These are phyloP conservation scores for Saccharomyces hybrid DNA, from an alignment of 1,139 yeast species.

Conservation along the genomic window DNA sequence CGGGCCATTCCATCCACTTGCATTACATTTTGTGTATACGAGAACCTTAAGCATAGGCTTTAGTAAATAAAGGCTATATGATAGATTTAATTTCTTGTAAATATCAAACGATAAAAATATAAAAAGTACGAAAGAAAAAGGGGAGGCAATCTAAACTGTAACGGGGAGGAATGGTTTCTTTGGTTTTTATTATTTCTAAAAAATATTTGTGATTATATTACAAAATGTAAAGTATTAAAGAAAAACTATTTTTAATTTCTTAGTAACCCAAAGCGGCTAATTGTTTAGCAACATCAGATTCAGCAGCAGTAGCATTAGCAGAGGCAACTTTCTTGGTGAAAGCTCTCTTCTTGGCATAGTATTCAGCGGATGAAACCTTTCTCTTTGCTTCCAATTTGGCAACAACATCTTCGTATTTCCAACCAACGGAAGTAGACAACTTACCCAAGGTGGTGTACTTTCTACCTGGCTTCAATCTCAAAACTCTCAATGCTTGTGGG, in stretches of 20 bases:
- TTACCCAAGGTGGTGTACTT: conserved; percentile 98
- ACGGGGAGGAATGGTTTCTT: background rate
- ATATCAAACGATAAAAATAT: background rate
- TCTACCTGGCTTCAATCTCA: conserved; percentile 99
- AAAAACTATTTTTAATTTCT: conserved; percentile 20
- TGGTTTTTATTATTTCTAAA: background rate
- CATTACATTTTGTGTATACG: conserved; percentile 61
- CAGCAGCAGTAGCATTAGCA: conserved; percentile 66
- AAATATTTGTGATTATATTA: background rate
- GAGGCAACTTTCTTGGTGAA: conserved; percentile 83
- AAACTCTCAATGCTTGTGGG: conserved; percentile 98
- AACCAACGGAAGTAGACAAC: conserved; percentile 94
- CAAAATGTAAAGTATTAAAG: background rate
- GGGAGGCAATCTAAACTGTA: background rate
- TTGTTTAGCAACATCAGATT: conserved; percentile 71
- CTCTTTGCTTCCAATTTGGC: conserved; percentile 98
- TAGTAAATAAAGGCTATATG: background rate
- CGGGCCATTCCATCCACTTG: conserved; percentile 73
- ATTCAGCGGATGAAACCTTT: conserved; percentile 98
- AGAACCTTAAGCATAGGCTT: conserved; percentile 34
- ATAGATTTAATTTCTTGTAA: background rate
- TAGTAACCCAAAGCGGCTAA: conserved; percentile 83
- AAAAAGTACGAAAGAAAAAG: background rate
- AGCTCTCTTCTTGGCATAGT: conserved; percentile 97
- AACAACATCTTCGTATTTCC: conserved; percentile 99